Conservation (phyloP, 176 grass and related monocot genomes). For the Lolium rigidum region DNA sequence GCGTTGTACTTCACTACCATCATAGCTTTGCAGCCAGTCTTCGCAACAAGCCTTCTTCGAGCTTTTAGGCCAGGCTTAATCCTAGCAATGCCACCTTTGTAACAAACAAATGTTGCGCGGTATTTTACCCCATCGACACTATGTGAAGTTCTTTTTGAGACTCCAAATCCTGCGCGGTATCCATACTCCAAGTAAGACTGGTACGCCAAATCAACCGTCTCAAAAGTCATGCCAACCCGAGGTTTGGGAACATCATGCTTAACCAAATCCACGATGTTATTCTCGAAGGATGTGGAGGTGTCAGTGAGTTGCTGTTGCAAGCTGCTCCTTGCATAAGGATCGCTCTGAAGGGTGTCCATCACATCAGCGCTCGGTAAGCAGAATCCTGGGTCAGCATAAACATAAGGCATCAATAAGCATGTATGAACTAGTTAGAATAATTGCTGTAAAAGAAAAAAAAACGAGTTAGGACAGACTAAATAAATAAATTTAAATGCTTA, state of each 20-base stretch:
- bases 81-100: constrained; percentile 87
- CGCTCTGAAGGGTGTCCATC: constrained; percentile 47
- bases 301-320: constrained; percentile 43
- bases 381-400: constrained; percentile 36
- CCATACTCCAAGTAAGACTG: constrained; percentile 83
- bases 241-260: constrained; percentile 50
- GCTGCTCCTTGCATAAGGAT: constrained; percentile 52
- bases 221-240: constrained; percentile 82
- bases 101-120: constrained; percentile 84
- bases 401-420: neutral
- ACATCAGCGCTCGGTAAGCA: constrained; percentile 8
- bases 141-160: constrained; percentile 78
- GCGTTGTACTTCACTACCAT: constrained; percentile 84
- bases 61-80: constrained; percentile 82
- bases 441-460: neutral
- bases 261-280: constrained; percentile 41
- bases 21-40: constrained; percentile 87
- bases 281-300: constrained; percentile 42
- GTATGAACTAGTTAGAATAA: neutral
- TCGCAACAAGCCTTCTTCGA: constrained; percentile 82
- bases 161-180: constrained; percentile 81
- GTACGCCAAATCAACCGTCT: constrained; percentile 78
- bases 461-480: neutral
- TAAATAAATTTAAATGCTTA: constrained; percentile 23
- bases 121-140: constrained; percentile 82